Conservation (phyloP, 768 basidiomycete species). For the Punctularia strigosozonata region DNA sequence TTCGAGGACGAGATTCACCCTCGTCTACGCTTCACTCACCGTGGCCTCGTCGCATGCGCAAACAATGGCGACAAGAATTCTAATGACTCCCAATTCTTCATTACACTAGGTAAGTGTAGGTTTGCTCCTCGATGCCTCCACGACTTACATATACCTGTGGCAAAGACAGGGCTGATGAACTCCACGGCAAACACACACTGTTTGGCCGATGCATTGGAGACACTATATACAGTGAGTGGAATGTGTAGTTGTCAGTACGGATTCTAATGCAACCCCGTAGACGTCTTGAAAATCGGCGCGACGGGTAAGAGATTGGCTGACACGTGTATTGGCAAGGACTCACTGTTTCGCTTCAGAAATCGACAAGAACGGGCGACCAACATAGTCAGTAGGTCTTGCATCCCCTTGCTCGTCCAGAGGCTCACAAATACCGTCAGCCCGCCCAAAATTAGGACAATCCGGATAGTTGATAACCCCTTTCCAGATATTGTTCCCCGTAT, state of each 20-base stretch:
- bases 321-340: background rate
- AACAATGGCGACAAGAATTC: constrained; percentile 79
- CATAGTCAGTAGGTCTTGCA: constrained; percentile 47
- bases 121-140: background rate
- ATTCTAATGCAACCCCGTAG: constrained; percentile 23
- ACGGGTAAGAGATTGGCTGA: constrained; percentile 43
- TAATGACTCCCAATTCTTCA: constrained; percentile 92
- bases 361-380: constrained; percentile 58
- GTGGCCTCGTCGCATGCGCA: constrained; percentile 91
- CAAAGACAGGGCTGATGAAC: constrained; percentile 78
- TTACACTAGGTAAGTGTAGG: constrained; percentile 63
- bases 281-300: constrained; percentile 86
- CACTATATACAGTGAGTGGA: constrained; percentile 69
- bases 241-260: background rate
- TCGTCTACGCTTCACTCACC: constrained; percentile 77
- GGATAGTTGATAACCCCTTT: constrained; percentile 89
- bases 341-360: constrained; percentile 35
- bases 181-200: constrained; percentile 89
- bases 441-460: constrained; percentile 78
- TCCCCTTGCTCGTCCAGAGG: background rate
- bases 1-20: constrained; percentile 95
- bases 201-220: constrained; percentile 88
- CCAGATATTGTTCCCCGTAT: constrained; percentile 93
- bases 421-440: constrained; percentile 38
- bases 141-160: background rate